phyloP scores from a whole-genome alignment of 2,329 filamentous ascomycete species.

The Pseudocercospora cruenta region DNA sequence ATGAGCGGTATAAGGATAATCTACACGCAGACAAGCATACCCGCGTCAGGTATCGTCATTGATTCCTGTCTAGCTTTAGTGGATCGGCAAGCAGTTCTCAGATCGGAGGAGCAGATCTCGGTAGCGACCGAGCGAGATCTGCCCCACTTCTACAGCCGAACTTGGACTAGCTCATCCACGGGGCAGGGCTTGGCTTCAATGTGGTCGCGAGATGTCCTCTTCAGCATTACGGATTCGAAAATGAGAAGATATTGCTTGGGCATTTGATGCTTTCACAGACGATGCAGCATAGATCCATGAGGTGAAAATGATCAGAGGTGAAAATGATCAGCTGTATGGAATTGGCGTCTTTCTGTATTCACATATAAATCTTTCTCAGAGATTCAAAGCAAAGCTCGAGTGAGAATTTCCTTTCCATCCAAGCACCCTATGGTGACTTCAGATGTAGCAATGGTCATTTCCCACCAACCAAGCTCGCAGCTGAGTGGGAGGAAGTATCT shows the following conservation, averaged over 20 bases:
- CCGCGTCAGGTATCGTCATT: slow-evolving; percentile 4
- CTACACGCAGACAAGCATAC: slow-evolving; percentile 1
- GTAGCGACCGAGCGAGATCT: background rate
- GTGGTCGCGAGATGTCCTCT: too few species aligned
- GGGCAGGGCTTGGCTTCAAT: background rate
- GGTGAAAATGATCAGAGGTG: too few species aligned
- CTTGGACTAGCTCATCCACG: background rate
- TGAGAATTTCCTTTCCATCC: too few species aligned
- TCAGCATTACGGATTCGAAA: too few species aligned
- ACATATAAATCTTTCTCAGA: too few species aligned
- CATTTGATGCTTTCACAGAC: background rate
- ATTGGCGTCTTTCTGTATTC: too few species aligned
- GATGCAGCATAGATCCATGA: background rate
- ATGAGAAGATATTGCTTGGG: too few species aligned
- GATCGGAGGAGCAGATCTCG: background rate
- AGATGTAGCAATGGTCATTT: background rate
- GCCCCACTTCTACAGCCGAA: background rate
- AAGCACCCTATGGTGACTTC: background rate
- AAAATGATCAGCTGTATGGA: too few species aligned
- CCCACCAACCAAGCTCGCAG: background rate
- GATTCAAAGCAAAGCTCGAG: too few species aligned
- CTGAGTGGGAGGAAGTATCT: background rate
- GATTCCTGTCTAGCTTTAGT: background rate
- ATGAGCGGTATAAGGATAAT: slow-evolving; percentile 1
- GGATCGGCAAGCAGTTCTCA: slow-evolving; percentile 4